Conservation (phyloP, 164 flowering plant genomes). For the Macadamia tetraphylla region DNA sequence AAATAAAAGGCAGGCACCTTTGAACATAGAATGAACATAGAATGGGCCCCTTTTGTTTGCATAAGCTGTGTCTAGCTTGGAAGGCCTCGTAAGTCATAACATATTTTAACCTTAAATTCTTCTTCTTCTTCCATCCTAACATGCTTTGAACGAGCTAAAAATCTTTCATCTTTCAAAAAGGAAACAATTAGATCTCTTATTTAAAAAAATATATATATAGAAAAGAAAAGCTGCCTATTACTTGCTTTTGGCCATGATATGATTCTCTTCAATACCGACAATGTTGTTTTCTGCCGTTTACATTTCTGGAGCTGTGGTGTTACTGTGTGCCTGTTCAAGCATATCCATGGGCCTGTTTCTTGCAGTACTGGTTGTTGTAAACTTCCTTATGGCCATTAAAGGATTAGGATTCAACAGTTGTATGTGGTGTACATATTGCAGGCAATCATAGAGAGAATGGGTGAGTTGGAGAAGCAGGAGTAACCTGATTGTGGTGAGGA, state of each 20-base stretch:
- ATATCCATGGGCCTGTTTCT: too few relatives aligned
- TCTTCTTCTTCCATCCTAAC: too few relatives aligned
- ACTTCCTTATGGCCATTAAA: not conserved
- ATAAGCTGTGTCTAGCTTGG: not conserved
- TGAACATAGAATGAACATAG: too few relatives aligned
- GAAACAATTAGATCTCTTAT: not conserved
- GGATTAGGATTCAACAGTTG: not conserved
- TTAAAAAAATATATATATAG: not conserved
- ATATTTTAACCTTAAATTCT: too few relatives aligned
- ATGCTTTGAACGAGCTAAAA: not conserved
- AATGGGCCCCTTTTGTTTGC: too few relatives aligned
- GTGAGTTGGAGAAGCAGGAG: constrained; percentile 81
- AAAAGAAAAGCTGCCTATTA: not conserved
- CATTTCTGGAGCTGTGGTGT: not conserved
- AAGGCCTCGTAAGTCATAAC: too few relatives aligned
- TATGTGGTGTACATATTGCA: constrained; percentile 22
- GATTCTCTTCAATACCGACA: not conserved
- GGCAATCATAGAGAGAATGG: constrained; percentile 98
- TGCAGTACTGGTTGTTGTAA: too few relatives aligned
- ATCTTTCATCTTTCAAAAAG: not conserved
- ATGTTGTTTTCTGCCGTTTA: not conserved
- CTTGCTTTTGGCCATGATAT: not conserved
- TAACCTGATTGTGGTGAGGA: not conserved
- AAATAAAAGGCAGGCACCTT: too few relatives aligned
- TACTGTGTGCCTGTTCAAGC: too few relatives aligned